Base-by-base conservation (phyloP, 768 basidiomycete genomes). In the Suillus weaverae region DNA sequence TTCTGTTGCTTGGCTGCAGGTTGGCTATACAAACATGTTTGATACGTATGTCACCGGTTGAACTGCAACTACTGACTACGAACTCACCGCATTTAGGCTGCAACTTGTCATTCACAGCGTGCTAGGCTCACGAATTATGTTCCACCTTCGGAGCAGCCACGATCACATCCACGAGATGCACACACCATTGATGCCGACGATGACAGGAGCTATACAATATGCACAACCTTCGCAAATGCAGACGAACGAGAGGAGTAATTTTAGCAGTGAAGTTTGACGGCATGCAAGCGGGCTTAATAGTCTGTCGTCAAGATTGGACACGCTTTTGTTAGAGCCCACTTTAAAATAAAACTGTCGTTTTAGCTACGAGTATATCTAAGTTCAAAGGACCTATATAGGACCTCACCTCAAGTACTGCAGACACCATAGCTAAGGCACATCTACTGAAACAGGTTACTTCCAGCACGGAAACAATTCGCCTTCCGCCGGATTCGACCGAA, bases 101-200 rank as follows among this genome's bases (percentile, higher is more conserved):
- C 73, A 75, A 53, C 64, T 76, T 38, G 75, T 70, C 1, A 41
- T 74, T 39, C 73, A 75, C 16, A 55, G 73, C 32, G 53, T 76
- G 14, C 67, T 74, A 11, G 66, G 71, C 38, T 70, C 65, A 54
- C 68, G 75, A 26, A 76, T 74, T 26, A 70, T 74, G 38, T 76
- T 74, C 68, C 71, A 68, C 48, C 73, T 76, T 5, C 66, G 61
- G 30, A 51, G 67, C 32, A 71, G 70, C 35, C 67, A 71, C 41
- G 50, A 35, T 46, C 44, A 59, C 20, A 4, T 4, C 18, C 14
- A 41, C 18, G 39, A 59, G 26, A 30, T 2, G 11, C 20, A 33
- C 20, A 13, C 33, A 3, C 8, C 39, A 20, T 13, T 26, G 4
- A 5, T 5, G 5, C 2, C 3, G 9, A 30, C 41, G 3, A 0